Evolutionary conservation across 768 basidiomycete species (phyloP).

Genomic region (Dentipellis sp.): DNA sequence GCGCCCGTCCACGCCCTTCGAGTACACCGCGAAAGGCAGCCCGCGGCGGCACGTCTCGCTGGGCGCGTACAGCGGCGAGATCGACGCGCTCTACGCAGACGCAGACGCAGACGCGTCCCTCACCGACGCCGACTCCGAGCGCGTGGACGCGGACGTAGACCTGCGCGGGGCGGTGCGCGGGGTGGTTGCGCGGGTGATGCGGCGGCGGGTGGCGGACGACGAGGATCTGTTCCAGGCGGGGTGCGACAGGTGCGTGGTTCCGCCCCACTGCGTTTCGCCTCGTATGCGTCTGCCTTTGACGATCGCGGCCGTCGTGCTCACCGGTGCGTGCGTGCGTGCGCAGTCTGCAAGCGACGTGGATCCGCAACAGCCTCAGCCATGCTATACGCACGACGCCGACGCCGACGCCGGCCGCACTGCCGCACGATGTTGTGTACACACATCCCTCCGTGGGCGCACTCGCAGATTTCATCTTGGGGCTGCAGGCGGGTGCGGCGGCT

Average conservation of each 20-base stretch:
- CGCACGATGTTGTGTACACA: background rate
- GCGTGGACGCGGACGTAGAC: background rate
- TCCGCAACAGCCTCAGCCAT: background rate
- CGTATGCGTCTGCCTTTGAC: background rate
- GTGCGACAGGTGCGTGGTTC: background rate
- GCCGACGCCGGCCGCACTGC: background rate
- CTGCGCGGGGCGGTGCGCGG: background rate
- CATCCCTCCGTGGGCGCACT: background rate
- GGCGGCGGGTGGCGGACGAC: slow-evolving; percentile 1
- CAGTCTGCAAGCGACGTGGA: background rate
- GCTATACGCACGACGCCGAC: background rate
- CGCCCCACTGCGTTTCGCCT: background rate
- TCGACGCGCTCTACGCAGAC: slow-evolving; percentile 33
- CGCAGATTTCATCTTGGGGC: background rate
- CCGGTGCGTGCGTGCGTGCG: background rate
- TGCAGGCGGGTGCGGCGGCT: too few species aligned
- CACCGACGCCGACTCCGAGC: background rate
- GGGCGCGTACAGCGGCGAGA: slow-evolving; percentile 33
- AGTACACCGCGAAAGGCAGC: slow-evolving; percentile 38
- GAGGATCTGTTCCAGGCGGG: slow-evolving; percentile 14
- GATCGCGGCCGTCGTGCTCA: background rate
- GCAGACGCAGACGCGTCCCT: background rate
- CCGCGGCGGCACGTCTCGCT: slow-evolving; percentile 32
- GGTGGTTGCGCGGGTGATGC: slow-evolving; percentile 12
- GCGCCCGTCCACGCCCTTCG: slow-evolving; percentile 30